Conservation (phyloP, 257 asterid species). For the Catharanthus roseus region DNA sequence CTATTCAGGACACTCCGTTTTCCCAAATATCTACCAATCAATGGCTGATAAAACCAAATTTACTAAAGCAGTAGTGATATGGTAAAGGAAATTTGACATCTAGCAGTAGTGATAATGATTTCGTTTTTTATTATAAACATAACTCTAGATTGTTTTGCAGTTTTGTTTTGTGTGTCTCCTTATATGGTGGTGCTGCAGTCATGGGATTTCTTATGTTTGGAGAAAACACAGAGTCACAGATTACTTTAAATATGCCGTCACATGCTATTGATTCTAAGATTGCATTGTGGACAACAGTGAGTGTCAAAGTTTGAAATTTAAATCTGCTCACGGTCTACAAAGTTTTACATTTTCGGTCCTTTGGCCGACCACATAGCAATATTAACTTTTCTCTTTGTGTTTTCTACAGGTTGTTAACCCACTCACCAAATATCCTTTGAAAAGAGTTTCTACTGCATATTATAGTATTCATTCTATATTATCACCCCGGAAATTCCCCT, state of each 20-base stretch:
- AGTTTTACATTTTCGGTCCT: not conserved
- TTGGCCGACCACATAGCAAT: not conserved
- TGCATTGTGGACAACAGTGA: constrained; percentile 84
- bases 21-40: constrained; percentile 87
- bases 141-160: constrained; percentile 32
- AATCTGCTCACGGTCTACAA: not conserved
- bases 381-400: constrained; percentile 13
- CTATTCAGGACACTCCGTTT: constrained; percentile 79
- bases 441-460: not conserved
- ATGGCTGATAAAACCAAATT: constrained; percentile 86
- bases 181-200: constrained; percentile 69
- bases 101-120: not conserved
- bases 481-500: not conserved
- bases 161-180: constrained; percentile 48
- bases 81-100: constrained; percentile 27
- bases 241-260: constrained; percentile 70
- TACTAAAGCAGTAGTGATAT: constrained; percentile 48
- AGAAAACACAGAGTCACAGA: constrained; percentile 58
- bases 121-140: not conserved
- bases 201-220: constrained; percentile 83
- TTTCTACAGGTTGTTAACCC: constrained; percentile 79
- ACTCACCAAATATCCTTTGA: constrained; percentile 75
- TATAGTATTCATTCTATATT: not conserved
- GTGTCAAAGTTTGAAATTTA: constrained; percentile 10
- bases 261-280: constrained; percentile 48